Base-by-base conservation (phyloP, 169 alveolate species). In the Amoebophrya sp. region DNA sequence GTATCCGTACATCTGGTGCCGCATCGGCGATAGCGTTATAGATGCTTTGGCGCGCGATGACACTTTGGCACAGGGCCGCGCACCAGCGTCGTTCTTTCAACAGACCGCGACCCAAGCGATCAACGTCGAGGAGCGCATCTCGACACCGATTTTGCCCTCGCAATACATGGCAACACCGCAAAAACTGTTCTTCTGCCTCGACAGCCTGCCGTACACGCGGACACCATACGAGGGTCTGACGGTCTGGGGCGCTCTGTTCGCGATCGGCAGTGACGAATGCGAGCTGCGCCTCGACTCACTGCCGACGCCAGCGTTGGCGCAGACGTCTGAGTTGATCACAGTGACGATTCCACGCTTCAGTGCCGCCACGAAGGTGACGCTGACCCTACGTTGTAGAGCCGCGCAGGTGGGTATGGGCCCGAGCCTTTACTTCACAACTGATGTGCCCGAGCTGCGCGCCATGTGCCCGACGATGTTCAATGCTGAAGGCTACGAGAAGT, bases 401-500 rank as follows among this genome's bases (percentile, higher is more conserved):
- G 83, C 83, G 83, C 12, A 65, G 83, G n/a, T 65, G 83, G 83
- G 83, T 10, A 6, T 36, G 36, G n/a, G 39, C 38, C 83, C 18
- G 2, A 26, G n/a, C 36, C n/a, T 65, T 36, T 65, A 65, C 83
- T 65, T 65, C 83, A 65, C 83, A n/a, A n/a, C n/a, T 29, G 83
- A 65, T 1, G n/a, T 26, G 83, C 83, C 83, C 83, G 83, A 12
- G 83, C 83, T 65, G 83, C 2, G 0, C 3, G 83, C 83, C 2
- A 18, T 65, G 36, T 65, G n/a, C 83, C 83, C 83, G 33, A 65
- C 83, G 36, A 65, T 26, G 26, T 65, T 65, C 83, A 65, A 65
- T 36, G 83, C n/a, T 26, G 83, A 65, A 18, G 83, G 83, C 83
- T 65, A 65, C 83, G 83, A 65, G n/a, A n/a, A n/a, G 33, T 65